Conservation (phyloP, 306 rosid species). For the Prunus mira region DNA sequence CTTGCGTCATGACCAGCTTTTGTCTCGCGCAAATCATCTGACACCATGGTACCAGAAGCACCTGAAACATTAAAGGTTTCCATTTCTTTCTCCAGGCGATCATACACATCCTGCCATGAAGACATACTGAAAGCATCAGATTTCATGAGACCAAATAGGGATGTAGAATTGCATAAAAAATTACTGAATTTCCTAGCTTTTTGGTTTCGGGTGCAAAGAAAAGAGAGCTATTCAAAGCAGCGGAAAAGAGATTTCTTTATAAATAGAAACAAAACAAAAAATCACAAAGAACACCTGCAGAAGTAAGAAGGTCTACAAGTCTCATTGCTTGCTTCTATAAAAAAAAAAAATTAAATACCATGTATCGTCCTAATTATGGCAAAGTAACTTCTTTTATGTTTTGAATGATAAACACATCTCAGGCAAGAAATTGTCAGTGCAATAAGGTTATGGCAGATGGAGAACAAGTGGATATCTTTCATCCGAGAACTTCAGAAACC, state of each 20-base stretch:
- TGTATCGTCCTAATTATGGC: background rate
- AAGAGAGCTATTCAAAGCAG: conserved; percentile 3
- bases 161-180: conserved; percentile 11
- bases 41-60: conserved; percentile 37
- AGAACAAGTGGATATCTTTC: no score
- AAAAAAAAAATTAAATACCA: background rate
- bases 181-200: conserved; percentile 4
- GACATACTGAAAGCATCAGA: conserved; percentile 27
- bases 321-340: background rate
- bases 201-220: background rate
- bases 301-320: background rate
- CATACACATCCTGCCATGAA: conserved; percentile 65
- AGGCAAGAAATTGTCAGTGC: background rate
- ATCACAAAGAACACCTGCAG: background rate
- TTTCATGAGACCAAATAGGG: conserved; percentile 11
- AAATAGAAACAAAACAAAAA: background rate
- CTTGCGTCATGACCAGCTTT: conserved; percentile 51
- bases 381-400: background rate
- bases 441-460: background rate
- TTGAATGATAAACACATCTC: background rate
- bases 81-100: conserved; percentile 70
- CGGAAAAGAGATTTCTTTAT: background rate
- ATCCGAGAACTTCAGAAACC: no score
- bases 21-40: conserved; percentile 44
- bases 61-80: conserved; percentile 58